Evolutionary conservation across 768 basidiomycete species (phyloP), one percentile per base, ranked within the genome.

Genomic region (Tricholoma sp.): DNA sequence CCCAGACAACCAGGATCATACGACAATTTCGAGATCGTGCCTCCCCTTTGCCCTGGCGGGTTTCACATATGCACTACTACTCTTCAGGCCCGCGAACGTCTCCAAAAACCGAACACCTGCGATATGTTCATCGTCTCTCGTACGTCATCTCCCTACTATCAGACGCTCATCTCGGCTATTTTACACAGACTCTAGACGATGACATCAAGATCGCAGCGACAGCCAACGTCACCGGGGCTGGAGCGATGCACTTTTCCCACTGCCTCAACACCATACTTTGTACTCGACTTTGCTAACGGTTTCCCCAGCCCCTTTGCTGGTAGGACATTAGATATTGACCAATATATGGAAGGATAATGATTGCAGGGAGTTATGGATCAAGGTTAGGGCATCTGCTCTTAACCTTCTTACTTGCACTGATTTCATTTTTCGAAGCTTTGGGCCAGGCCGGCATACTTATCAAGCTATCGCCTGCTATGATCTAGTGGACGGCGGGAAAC

Each of bases 111-210:
- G 52, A 75, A 82, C 60, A 85, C 84, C 2, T 85, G 87, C 65
- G 80, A 85, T 80, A 58, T 39, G 70, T 58, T 15, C 53, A 47
- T 47, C 55, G 17, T 31, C 57, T 7, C 15, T 36, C 28, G 8
- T 39, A 1, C 2, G 51, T 32, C 20, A 39, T 3, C 24, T 29
- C 32, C 36, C 37, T 24, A 48, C 18, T 39, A 12, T 24, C 57
- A 86, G 83, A 85, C 60, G 85, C 82, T 1, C 80, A 78, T 17
- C 86, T 86, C 0, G 86, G 86, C n/a, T 87, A 87, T 63, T 87
- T 86, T 66, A 68, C 83, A 0, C 76, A 81, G 57, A 88, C 85
- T 0, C 65, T 88, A 48, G 73, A 87, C 65, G 87, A 88, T 62
- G 73, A 78, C 39, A 83, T 88, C 61, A 76, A 81, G 68, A 85